Evolutionary conservation across 495 filamentous ascomycete species (phyloP).

Genomic region (Aspergillus bertholletiae): DNA sequence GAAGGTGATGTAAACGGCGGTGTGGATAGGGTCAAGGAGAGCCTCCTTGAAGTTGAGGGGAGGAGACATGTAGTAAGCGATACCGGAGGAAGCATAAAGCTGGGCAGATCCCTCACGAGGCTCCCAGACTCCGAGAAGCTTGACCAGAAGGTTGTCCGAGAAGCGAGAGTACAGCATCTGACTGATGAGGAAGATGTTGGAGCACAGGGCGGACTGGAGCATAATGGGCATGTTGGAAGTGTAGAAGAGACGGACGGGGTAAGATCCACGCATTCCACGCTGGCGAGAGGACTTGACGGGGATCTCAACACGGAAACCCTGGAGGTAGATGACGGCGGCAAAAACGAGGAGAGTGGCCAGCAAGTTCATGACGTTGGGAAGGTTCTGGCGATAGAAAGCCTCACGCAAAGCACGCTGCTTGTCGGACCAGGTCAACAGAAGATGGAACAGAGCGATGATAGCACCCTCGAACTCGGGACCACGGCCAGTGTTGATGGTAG

Average conservation of each 20-base stretch:
- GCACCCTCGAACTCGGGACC: slow-evolving; percentile 99
- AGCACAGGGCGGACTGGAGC: slow-evolving; percentile 95
- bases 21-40: slow-evolving; percentile 93
- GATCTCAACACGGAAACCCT: slow-evolving; percentile 99
- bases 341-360: slow-evolving; percentile 91
- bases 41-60: slow-evolving; percentile 97
- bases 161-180: slow-evolving; percentile 99
- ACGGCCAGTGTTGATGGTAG: slow-evolving; percentile 98
- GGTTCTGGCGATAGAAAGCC: slow-evolving; percentile 98
- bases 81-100: slow-evolving; percentile 85
- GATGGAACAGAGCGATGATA: slow-evolving; percentile 96
- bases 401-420: slow-evolving; percentile 96
- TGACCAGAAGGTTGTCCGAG: slow-evolving; percentile 95
- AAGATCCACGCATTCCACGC: slow-evolving; percentile 89
- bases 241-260: slow-evolving; percentile 67
- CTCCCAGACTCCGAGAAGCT: slow-evolving; percentile 97
- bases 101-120: slow-evolving; percentile 93
- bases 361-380: slow-evolving; percentile 99
- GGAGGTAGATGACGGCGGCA: slow-evolving; percentile 97
- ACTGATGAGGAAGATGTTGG: slow-evolving; percentile 97
- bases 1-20: slow-evolving; percentile 90
- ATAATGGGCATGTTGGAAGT: slow-evolving; percentile 91
- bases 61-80: slow-evolving; percentile 99
- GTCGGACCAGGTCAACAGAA: slow-evolving; percentile 96
- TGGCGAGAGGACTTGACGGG: slow-evolving; percentile 99